phyloP scores from a whole-genome alignment of 305 asterid genomes.

The Rubia tinctorum region DNA sequence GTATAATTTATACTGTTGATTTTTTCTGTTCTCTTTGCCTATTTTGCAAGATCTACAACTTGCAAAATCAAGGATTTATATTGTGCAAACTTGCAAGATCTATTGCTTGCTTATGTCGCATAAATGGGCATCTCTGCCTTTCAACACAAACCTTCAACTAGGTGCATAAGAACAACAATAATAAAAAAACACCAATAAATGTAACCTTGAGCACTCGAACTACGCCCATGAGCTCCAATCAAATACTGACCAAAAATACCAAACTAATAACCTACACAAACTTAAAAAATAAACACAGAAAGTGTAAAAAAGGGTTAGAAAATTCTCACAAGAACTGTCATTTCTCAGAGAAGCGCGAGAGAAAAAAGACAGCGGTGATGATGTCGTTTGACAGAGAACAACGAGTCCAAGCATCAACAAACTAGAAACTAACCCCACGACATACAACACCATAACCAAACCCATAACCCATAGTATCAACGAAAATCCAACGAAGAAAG shows the following conservation, averaged over 20 bases:
- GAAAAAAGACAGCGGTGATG: slow-evolving; percentile 25
- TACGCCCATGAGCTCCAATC: too few species aligned
- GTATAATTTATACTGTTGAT: too few species aligned
- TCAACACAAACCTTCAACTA: too few species aligned
- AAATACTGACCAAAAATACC: neutral
- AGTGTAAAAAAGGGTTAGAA: neutral
- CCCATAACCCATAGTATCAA: slow-evolving; percentile 97
- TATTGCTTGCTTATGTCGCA: too few species aligned
- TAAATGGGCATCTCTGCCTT: too few species aligned
- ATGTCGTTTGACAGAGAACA: slow-evolving; percentile 35
- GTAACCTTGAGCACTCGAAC: too few species aligned
- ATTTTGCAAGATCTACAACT: too few species aligned
- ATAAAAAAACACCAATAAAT: too few species aligned
- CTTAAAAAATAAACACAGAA: neutral
- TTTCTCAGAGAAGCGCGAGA: slow-evolving; percentile 42
- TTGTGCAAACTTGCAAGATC: too few species aligned
- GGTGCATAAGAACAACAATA: too few species aligned
- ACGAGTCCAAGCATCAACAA: slow-evolving; percentile 80
- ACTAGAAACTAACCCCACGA: slow-evolving; percentile 71
- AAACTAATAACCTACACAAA: neutral
- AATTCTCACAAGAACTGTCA: slow-evolving; percentile 48
- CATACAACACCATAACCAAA: slow-evolving; percentile 56
- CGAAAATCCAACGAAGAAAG: slow-evolving; percentile 80
- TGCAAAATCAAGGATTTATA: too few species aligned
- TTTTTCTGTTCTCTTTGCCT: too few species aligned